Evolutionary conservation across 306 rosid genomes (phyloP), one percentile per base, ranked within the genome.

Genomic region (Cicer arietinum): DNA sequence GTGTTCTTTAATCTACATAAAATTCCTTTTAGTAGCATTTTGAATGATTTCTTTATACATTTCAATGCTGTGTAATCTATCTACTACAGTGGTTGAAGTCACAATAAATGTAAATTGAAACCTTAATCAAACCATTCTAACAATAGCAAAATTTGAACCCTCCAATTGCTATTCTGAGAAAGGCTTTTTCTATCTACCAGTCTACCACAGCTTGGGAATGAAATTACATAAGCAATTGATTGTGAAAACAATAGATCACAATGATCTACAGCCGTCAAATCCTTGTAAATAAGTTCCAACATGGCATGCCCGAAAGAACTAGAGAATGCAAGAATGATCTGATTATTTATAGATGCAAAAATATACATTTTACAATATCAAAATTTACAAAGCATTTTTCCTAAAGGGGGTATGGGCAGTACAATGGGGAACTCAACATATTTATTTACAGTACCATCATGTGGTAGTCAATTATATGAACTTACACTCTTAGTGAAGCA

Each of bases 331-430:
- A 50, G 73, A 74, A 84, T 44, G 35, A 25, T 39, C 20, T 39
- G 7, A 63, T 50, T 63, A 73, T 57, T 46, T n/a, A 45, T 79
- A 53, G 13, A 51, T 13, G 47, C 73, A 74, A 66, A 43, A 79
- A 79, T 71, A 75, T 81, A 82, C 88, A 81, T 11, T 71, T 51
- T 60, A 82, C 74, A 77, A 51, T 39, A 57, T 57, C 77, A 20
- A 47, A 58, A 74, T 85, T 58, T 79, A 81, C 88, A 85, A n/a
- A 42, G 80, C 30, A 52, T 71, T 18, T 77, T 52, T 46, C 64
- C 50, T 6, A 82, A 82, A 18, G 9, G 58, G 30, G 59, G 76
- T 10, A 60, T 1, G 77, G 76, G 35, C 54, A 12, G 8, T 62
- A 84, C 62, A 81, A 71, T 81, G 80, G 78, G 25, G 40, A 57